Evolutionary conservation across 176 grass and related monocot genomes (phyloP).

Genomic region (Triticum dicoccoides): DNA sequence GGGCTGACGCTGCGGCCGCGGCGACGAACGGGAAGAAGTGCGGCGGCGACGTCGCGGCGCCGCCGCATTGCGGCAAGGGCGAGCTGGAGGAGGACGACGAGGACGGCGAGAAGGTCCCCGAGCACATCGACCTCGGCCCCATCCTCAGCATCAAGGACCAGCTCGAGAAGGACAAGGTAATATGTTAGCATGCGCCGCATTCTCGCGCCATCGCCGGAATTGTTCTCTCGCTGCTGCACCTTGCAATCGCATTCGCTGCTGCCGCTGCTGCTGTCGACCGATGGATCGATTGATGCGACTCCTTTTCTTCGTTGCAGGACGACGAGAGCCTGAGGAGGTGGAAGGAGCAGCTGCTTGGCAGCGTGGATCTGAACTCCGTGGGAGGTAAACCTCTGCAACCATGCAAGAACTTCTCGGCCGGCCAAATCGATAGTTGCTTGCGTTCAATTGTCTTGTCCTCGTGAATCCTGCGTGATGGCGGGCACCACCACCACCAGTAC

Average conservation of each 20-base stretch:
- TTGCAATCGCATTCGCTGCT: background rate
- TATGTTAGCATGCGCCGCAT: background rate
- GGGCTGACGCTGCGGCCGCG: background rate
- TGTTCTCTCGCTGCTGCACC: background rate
- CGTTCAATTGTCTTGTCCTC: constrained; percentile 16
- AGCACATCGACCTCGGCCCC: constrained; percentile 78
- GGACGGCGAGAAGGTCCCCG: constrained; percentile 47
- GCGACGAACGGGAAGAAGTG: constrained; percentile 46
- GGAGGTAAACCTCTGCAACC: constrained; percentile 62
- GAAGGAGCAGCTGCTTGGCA: constrained; percentile 94
- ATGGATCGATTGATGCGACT: background rate
- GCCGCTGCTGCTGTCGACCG: background rate
- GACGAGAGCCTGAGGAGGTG: constrained; percentile 96
- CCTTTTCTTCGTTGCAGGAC: constrained; percentile 39
- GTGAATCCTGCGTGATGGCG: constrained; percentile 18
- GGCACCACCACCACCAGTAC: background rate
- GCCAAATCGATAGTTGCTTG: background rate
- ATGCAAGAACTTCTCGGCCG: too few relatives aligned
- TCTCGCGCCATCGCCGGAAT: constrained; percentile 1
- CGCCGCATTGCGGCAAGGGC: constrained; percentile 29
- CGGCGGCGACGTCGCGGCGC: constrained; percentile 36
- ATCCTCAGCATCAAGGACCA: constrained; percentile 95
- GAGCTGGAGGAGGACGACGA: constrained; percentile 64
- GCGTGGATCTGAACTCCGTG: constrained; percentile 90
- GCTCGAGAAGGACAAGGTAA: constrained; percentile 97